Base-by-base conservation (phyloP, 345 rosid species). In the Balakata baccata region DNA sequence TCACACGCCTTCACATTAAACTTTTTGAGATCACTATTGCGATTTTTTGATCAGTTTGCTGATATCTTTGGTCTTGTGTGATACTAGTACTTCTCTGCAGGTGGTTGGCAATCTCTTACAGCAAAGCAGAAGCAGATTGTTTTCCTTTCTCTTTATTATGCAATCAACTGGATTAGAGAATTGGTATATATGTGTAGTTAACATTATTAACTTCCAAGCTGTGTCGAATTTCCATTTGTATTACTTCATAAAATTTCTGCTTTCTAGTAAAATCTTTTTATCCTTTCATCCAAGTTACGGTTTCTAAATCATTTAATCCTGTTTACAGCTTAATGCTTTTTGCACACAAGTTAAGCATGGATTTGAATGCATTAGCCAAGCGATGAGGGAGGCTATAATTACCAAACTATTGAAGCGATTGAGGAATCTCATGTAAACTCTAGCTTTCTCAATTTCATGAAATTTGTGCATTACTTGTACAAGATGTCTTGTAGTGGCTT, bases 131-230 rank as follows among this genome's bases (percentile, higher is more conserved):
- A 81, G 83, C 84, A 90, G 60, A 79, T 87, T 69, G 75, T 81
- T 66, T 86, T 84, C 68, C 81, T 90, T 50, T 92, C 88, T 67
- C 81, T 92, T 77, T 92, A 84, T 82, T 85, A 84, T 84, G 94
- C 96, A 22, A 74, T 82, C 70, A 92, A 92, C 75, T 90, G 96
- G 94, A 87, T 90, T 58, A 72, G 92, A 73, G 98, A 92, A 87
- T 85, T 92, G 82, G 96, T 90, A 80, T 29, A 79, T 72, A 78
- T 64, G 29, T 71, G 45, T 81, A 64, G 58, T 68, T 66, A 60
- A 45, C 49, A 72, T 58, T 72, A 22, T 49, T 62, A 58, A 38
- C 45, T 61, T 60, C 64, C 56, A 47, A 53, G 3, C 77, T 73
- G 16, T 37, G 43, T 59, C 54, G 41, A 12, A 3, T 72, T 65